Evolutionary conservation across 2,329 filamentous ascomycete genomes (phyloP).

Genomic region (Fusarium udum): DNA sequence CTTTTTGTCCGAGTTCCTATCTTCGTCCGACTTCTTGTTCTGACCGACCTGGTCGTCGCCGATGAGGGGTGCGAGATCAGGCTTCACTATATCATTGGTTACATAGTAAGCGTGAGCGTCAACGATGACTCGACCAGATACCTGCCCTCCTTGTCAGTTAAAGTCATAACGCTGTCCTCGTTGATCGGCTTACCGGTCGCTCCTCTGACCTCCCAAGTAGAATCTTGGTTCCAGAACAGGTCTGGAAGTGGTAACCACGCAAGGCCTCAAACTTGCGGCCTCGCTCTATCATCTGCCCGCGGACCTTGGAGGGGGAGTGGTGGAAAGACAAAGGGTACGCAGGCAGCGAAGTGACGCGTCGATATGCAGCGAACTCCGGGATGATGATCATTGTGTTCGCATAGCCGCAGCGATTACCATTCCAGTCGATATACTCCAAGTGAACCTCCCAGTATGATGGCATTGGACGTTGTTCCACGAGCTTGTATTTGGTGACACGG

Average conservation of each 20-base stretch:
- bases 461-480: background rate
- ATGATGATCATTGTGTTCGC: conserved; percentile 39
- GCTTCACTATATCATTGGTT: conserved; percentile 44
- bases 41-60: background rate
- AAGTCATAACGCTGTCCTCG: rapidly evolving
- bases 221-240: conserved; percentile 45
- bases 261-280: conserved; percentile 47
- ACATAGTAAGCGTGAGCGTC: conserved; percentile 51
- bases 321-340: conserved; percentile 46
- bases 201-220: conserved; percentile 34
- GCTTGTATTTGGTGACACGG: conserved; percentile 46
- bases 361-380: conserved; percentile 40
- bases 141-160: background rate
- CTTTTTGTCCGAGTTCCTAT: background rate
- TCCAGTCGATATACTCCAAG: conserved; percentile 51
- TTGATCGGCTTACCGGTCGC: conserved; percentile 29
- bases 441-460: conserved; percentile 38
- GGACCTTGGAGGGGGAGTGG: conserved; percentile 37
- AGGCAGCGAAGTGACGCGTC: conserved; percentile 41
- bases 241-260: conserved; percentile 47
- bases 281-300: conserved; percentile 40
- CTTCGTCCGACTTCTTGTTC: background rate
- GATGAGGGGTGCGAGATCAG: conserved; percentile 31
- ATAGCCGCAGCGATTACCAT: conserved; percentile 46
- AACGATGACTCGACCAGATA: conserved; percentile 46